Percentiles rank a stretch among this genome's conserved stretches.
Evolutionary conservation across 139 green algal species (phyloP).

Genomic region (Micractinium sp.): DNA sequence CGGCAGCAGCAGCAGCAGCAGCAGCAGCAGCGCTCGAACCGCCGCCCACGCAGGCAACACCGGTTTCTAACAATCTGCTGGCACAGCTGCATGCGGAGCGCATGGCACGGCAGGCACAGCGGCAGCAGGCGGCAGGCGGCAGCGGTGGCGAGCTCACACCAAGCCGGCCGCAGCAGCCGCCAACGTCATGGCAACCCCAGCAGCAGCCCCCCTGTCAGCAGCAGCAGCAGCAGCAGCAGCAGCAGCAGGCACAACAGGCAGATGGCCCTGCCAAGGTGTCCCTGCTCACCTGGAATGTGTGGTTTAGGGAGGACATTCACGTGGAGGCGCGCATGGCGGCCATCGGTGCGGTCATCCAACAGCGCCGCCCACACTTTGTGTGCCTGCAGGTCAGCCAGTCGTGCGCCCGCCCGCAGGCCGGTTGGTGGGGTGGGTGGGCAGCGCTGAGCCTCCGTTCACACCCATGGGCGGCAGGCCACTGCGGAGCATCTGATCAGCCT

Average conservation of each 20-base stretch:
- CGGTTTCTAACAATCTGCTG: conserved; percentile 44
- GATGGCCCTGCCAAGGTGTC: not conserved
- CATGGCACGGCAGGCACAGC: conserved; percentile 23
- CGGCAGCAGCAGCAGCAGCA: not conserved
- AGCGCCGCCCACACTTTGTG: conserved; percentile 58
- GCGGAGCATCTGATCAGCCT: too few species aligned
- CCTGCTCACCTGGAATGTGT: conserved; percentile 30
- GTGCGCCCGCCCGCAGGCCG: not conserved
- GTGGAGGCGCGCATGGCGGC: conserved; percentile 62
- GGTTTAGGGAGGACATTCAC: conserved; percentile 68
- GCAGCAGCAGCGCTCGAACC: not conserved
- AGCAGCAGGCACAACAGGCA: not conserved
- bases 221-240: not conserved
- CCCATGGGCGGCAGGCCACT: not conserved
- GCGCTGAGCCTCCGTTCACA: too few species aligned
- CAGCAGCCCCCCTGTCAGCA: not conserved
- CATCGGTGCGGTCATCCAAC: conserved; percentile 51
- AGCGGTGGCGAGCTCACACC: too few species aligned
- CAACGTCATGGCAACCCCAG: too few species aligned
- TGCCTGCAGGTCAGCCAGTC: conserved; percentile 42
- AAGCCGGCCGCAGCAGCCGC: too few species aligned
- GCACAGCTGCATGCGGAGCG: conserved; percentile 55
- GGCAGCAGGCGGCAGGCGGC: not conserved
- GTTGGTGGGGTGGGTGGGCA: not conserved
- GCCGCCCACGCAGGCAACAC: not conserved